Evolutionary conservation across 2,329 filamentous ascomycete genomes (phyloP).

Genomic region (Cadophora malorum): DNA sequence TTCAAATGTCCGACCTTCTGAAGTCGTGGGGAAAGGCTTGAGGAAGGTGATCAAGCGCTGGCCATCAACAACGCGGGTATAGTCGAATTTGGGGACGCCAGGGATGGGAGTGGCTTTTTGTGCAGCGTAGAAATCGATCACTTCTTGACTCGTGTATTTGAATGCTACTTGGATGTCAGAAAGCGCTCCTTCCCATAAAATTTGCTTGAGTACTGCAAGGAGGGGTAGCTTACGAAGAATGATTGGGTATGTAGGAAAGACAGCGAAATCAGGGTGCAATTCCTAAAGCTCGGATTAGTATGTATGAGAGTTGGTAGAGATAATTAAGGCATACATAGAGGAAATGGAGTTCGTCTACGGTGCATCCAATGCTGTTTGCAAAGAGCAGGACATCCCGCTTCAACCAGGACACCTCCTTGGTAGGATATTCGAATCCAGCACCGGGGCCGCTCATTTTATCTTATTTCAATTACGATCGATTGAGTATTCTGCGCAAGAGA

Average conservation of each 20-base stretch:
- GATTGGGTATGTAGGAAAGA: conserved; percentile 73
- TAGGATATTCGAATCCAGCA: conserved; percentile 80
- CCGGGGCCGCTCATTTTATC: conserved; percentile 49
- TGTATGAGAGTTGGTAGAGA: conserved; percentile 21
- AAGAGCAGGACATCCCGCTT: conserved; percentile 91
- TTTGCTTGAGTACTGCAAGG: not conserved
- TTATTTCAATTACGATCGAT: not conserved
- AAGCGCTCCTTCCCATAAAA: not conserved
- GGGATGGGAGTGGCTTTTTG: conserved; percentile 62
- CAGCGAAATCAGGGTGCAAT: conserved; percentile 82
- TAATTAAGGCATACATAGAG: conserved; percentile 70
- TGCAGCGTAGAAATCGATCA: conserved; percentile 72
- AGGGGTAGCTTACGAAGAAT: conserved; percentile 35
- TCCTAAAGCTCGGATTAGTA: conserved; percentile 61
- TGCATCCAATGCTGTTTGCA: conserved; percentile 86
- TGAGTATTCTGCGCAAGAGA: not conserved
- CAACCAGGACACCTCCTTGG: conserved; percentile 79
- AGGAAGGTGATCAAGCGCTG: conserved; percentile 69
- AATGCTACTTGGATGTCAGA: conserved; percentile 55
- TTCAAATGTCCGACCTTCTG: conserved; percentile 67
- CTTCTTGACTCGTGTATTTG: conserved; percentile 69
- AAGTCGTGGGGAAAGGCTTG: conserved; percentile 67
- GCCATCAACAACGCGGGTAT: conserved; percentile 68
- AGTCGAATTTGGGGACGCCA: conserved; percentile 70
- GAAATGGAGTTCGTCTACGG: conserved; percentile 85